These are phyloP conservation scores for Plasmopara viticola DNA, from an alignment of 352 stramenopile genomes.

Conservation along the genomic window DNA sequence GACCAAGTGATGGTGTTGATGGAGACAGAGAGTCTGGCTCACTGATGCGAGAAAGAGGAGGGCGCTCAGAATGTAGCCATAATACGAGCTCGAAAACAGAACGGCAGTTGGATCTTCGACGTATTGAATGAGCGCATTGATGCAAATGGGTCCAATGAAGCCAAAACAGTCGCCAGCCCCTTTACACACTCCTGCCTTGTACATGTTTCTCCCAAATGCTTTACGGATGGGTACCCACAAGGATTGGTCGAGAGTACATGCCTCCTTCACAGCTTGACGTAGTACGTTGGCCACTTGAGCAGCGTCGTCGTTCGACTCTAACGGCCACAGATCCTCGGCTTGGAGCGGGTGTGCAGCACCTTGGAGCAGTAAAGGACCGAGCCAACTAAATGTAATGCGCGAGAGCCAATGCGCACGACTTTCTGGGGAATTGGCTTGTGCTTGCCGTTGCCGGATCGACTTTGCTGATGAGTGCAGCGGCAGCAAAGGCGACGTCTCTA, in stretches of 20 bases:
- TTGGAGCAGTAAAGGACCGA: conserved; percentile 30
- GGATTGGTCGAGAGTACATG: conserved; percentile 11
- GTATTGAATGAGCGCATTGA: conserved; percentile 53
- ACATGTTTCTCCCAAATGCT: conserved; percentile 88
- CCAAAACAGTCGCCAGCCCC: conserved; percentile 86
- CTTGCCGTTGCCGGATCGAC: background rate
- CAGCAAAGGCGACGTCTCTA: conserved; percentile 16
- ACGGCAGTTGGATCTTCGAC: conserved; percentile 43
- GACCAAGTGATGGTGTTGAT: conserved; percentile 60
- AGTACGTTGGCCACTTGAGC: conserved; percentile 25
- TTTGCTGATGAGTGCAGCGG: conserved; percentile 14
- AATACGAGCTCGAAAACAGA: conserved; percentile 38
- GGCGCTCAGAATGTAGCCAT: conserved; percentile 50
- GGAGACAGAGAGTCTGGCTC: conserved; percentile 51
- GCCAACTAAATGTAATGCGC: conserved; percentile 34
- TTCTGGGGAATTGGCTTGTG: conserved; percentile 1
- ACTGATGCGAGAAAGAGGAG: conserved; percentile 39
- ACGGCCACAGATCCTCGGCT: conserved; percentile 32
- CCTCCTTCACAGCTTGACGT: conserved; percentile 11
- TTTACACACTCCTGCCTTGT: conserved; percentile 86
- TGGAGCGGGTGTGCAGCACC: conserved; percentile 35
- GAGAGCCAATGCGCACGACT: conserved; percentile 15
- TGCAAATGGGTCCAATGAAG: conserved; percentile 75
- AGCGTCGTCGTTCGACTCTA: conserved; percentile 32
- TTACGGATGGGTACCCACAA: conserved; percentile 44